These are phyloP conservation scores for Yamadazyma dendronema DNA, from an alignment of 1,139 yeast genomes.

Conservation along the genomic window DNA sequence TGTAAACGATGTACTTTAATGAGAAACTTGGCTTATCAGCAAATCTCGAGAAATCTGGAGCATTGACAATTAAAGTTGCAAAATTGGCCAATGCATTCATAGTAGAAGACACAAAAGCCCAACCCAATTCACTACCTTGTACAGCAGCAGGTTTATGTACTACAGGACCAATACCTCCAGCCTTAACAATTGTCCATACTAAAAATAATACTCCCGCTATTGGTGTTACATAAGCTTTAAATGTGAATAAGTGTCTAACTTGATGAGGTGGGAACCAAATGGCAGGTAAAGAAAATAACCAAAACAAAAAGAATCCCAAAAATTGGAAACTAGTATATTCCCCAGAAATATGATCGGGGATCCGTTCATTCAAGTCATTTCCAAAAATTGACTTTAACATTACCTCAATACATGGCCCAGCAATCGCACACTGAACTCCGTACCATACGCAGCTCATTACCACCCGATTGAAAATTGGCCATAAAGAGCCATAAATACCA, in stretches of 20 bases:
- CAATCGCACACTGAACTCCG: slow-evolving; percentile 78
- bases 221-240: slow-evolving; percentile 74
- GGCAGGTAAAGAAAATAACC: slow-evolving; percentile 75
- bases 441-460: slow-evolving; percentile 86
- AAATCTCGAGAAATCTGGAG: slow-evolving; percentile 89
- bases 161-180: slow-evolving; percentile 72
- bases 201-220: slow-evolving; percentile 77
- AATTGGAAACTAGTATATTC: slow-evolving; percentile 62
- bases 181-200: slow-evolving; percentile 76
- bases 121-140: slow-evolving; percentile 63
- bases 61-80: slow-evolving; percentile 81
- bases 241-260: slow-evolving; percentile 77
- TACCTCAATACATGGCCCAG: slow-evolving; percentile 77
- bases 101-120: slow-evolving; percentile 79
- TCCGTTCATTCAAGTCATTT: slow-evolving; percentile 44
- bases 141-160: slow-evolving; percentile 49
- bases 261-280: slow-evolving; percentile 80
- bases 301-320: slow-evolving; percentile 72
- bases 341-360: slow-evolving; percentile 52
- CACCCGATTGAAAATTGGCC: slow-evolving; percentile 80
- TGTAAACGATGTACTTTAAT: slow-evolving; percentile 45
- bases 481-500: slow-evolving; percentile 74
- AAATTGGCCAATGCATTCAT: slow-evolving; percentile 84
- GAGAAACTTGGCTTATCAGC: slow-evolving; percentile 50
- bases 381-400: slow-evolving; percentile 71